Base-by-base conservation (phyloP, 257 asterid species). In the Cruciata laevipes region DNA sequence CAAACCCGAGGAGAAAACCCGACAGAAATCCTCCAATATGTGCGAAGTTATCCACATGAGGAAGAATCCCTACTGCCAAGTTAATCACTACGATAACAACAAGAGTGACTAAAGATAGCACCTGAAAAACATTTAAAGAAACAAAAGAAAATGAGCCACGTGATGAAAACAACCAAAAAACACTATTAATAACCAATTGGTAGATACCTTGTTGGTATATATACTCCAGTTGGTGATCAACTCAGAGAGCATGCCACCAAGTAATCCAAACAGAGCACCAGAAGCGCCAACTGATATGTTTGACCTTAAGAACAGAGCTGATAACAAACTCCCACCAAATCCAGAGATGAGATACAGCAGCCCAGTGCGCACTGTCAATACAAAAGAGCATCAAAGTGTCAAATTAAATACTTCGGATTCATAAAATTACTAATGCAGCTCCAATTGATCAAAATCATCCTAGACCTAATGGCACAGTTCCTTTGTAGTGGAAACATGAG, bases 281-380 rank as follows among this genome's bases (percentile, higher is more conserved):
- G 98, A 91, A 71, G 98, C 96, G 68, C 98, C 98, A 1, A 91
- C 98, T 9, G 98, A 91, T 82, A 91, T 89, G 66, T 89, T 83
- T 47, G 89, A 75, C 79, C 83, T 92, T 62, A 91, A 85, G 69
- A 91, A 91, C 72, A 89, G 90, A 65, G 90, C 88, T 17, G 96
- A 91, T 32, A 89, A 44, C 80, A 91, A 73, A 67, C 95, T 89
- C 53, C 98, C 97, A 30, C 98, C 98, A 33, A 89, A 77, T 74
- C 98, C 98, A 6, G 98, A 84, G 10, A 92, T 82, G 76, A 87
- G 72, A 74, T 92, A 92, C 24, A 92, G 91, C 80, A 86, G 66
- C 27, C 97, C 97, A 42, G 87, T 75, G 47, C 91, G 89, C 33
- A 81, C 98, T 91, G 33, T 56, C 33, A 56, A 21, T 56, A 56